Conservation (phyloP, 176 grass and related monocot species). For the Alloteropsis semialata region DNA sequence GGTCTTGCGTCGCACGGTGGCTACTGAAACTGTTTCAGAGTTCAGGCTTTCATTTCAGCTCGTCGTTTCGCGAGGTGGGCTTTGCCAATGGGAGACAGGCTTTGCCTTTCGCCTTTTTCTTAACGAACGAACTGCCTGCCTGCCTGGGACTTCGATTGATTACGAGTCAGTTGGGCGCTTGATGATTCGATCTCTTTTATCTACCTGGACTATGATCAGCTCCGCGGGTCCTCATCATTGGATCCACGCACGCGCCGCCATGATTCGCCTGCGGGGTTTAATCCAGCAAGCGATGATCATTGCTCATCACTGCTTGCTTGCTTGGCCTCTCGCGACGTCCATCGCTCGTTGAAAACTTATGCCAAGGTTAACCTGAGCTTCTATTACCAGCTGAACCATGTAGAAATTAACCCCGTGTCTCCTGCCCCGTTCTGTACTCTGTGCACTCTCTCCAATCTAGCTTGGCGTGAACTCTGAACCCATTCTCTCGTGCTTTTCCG, state of each 20-base stretch:
- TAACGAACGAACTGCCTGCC: not conserved
- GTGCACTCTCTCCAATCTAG: not conserved
- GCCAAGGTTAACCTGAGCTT: not conserved
- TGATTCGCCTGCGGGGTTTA: not conserved
- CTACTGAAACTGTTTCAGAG: not conserved
- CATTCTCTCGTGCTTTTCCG: not conserved
- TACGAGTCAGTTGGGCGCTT: not conserved
- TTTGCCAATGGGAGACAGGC: not conserved
- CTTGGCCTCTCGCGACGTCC: not conserved
- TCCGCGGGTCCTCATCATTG: constrained; percentile 5
- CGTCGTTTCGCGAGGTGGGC: not conserved
- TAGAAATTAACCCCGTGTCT: too few species aligned
- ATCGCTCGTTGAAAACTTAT: too few species aligned
- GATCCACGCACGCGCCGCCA: constrained; percentile 1
- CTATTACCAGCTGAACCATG: not conserved
- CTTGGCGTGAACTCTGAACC: not conserved
- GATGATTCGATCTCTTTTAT: not conserved
- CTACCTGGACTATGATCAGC: constrained; percentile 9
- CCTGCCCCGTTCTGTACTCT: not conserved
- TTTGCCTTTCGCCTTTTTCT: not conserved
- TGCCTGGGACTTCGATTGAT: not conserved
- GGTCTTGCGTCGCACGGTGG: too few species aligned
- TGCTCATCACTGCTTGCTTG: not conserved
- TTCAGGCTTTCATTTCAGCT: not conserved
- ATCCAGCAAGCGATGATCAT: not conserved